A percentile compares a stretch with the other conserved stretches of the same genome.
Evolutionary conservation across 192 early-diverging fungal species (phyloP).

Genomic region (Mortierella antarctica): DNA sequence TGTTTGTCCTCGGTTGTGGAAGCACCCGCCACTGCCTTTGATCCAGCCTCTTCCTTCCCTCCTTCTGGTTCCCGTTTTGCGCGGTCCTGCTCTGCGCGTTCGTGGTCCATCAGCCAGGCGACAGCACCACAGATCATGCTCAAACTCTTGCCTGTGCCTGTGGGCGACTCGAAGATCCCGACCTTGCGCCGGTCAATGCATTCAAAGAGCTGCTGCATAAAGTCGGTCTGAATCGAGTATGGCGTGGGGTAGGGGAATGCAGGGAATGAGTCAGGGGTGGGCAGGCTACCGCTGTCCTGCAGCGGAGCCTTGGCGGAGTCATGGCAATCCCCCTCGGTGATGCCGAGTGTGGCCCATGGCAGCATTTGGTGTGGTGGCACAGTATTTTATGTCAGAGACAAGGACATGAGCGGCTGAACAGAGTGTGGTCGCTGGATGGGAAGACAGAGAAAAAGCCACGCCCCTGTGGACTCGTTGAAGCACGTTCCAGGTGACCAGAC

Average conservation of each 20-base stretch:
- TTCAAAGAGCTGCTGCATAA: constrained; percentile 81
- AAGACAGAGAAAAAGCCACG: too few species aligned
- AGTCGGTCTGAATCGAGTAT: constrained; percentile 79
- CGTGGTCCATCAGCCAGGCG: constrained; percentile 80
- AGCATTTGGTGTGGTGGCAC: too few species aligned
- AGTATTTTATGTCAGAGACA: too few species aligned
- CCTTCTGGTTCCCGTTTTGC: constrained; percentile 4
- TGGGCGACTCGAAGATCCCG: constrained; percentile 91
- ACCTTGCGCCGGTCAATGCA: constrained; percentile 75
- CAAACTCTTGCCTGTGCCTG: constrained; percentile 94
- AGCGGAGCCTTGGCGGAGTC: background rate
- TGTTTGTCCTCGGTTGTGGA: background rate
- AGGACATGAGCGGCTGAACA: too few species aligned
- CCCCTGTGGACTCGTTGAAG: too few species aligned
- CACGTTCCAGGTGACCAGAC: too few species aligned
- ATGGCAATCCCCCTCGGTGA: background rate
- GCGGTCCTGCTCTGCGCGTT: constrained; percentile 22
- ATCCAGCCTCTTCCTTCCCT: background rate
- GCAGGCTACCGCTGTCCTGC: constrained; percentile 10
- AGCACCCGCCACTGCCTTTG: background rate
- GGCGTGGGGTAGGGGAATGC: constrained; percentile 58
- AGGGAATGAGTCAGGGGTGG: constrained; percentile 31
- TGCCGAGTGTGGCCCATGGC: background rate
- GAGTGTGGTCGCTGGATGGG: too few species aligned
- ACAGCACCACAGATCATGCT: constrained; percentile 88